phyloP scores from a whole-genome alignment of 2,329 filamentous ascomycete genomes.

The Pseudogymnoascus destructans region DNA sequence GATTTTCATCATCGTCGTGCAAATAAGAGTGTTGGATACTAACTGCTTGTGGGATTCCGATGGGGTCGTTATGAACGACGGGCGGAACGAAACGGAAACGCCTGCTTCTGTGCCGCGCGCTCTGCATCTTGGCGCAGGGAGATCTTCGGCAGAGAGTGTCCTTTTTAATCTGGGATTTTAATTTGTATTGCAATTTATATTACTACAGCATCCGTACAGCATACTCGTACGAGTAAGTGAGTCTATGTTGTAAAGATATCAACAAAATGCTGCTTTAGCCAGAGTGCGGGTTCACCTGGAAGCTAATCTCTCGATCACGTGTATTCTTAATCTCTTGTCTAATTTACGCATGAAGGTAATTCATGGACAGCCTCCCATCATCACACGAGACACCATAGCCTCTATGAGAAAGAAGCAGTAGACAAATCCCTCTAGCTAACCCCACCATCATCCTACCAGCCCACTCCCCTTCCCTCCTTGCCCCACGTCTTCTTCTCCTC shows the following conservation, averaged over 20 bases:
- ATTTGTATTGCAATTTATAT: not conserved
- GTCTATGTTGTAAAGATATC: not conserved
- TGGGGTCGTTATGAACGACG: not conserved
- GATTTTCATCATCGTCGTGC: conserved; percentile 7
- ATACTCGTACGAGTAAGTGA: not conserved
- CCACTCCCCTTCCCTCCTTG: not conserved
- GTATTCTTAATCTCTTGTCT: not conserved
- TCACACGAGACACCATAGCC: not conserved
- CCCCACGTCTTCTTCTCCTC: not conserved
- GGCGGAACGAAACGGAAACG: not conserved
- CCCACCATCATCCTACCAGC: not conserved
- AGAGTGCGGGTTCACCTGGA: not conserved
- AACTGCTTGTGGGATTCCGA: not conserved
- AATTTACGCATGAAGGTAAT: not conserved
- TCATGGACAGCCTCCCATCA: not conserved
- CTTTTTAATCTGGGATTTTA: not conserved
- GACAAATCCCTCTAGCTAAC: not conserved
- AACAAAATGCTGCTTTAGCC: not conserved
- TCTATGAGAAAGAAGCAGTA: not conserved
- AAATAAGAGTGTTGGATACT: conserved; percentile 8
- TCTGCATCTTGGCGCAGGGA: not conserved
- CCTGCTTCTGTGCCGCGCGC: not conserved
- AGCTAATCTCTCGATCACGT: not conserved
- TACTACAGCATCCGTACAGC: not conserved
- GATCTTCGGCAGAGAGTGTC: not conserved